phyloP scores from a whole-genome alignment of 1,284 basidiomycete species.

The Papiliotrema flavescens region DNA sequence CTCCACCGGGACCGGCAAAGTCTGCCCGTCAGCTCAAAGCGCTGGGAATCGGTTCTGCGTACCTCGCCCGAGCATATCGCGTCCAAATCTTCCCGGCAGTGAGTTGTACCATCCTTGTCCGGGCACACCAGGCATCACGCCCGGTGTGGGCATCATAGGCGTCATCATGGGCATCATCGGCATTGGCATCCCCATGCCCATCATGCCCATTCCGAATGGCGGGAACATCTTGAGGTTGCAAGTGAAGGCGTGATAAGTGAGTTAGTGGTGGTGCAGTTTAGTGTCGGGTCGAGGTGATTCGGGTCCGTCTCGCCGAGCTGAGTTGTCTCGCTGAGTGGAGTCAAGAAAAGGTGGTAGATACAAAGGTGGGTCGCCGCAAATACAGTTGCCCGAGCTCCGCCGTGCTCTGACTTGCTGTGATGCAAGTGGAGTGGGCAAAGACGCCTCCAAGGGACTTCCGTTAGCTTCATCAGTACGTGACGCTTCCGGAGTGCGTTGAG shows the following conservation, averaged over 20 bases:
- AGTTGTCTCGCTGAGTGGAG: too few relatives aligned
- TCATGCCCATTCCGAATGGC: constrained; percentile 17
- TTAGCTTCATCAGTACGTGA: too few relatives aligned
- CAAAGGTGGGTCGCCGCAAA: too few relatives aligned
- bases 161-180: constrained; percentile 26
- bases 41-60: neutral
- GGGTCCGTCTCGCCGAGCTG: too few relatives aligned
- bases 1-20: constrained; percentile 40
- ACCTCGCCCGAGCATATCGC: constrained; percentile 40
- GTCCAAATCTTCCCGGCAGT: constrained; percentile 32
- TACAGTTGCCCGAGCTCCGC: too few relatives aligned
- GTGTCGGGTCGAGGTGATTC: too few relatives aligned
- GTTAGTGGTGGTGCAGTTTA: too few relatives aligned
- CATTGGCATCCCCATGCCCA: constrained; percentile 15
- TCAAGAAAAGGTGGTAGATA: too few relatives aligned
- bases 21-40: constrained; percentile 17
- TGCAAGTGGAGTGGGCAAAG: too few relatives aligned
- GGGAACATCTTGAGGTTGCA: constrained; percentile 2
- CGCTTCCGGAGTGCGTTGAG: too few relatives aligned
- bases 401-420: too few relatives aligned
- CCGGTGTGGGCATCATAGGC: constrained; percentile 21
- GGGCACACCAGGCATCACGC: constrained; percentile 35
- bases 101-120: constrained; percentile 32
- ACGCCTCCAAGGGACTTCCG: too few relatives aligned
- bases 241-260: neutral